Conservation (phyloP, 352 stramenopile species). For the Globisporangium spiculum region DNA sequence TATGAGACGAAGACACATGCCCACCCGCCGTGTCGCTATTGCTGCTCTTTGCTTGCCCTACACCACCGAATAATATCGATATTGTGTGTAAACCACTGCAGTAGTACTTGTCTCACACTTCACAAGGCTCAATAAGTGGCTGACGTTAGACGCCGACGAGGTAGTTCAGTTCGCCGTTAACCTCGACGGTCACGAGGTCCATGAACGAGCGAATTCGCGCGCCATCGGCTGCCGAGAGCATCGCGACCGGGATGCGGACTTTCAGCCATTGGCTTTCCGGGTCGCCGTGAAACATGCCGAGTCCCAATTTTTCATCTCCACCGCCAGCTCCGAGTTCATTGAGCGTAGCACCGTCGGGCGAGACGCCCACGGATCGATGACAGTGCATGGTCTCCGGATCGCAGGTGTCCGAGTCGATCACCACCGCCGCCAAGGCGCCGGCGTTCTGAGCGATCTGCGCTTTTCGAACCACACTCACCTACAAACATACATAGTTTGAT, state of each 20-base stretch:
- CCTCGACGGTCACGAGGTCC: slow-evolving; percentile 11
- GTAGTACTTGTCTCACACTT: too few species aligned
- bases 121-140: too few species aligned
- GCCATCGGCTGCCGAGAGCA: slow-evolving; percentile 12
- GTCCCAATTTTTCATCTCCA: not conserved
- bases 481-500: too few species aligned
- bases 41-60: too few species aligned
- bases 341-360: not conserved
- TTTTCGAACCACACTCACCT: slow-evolving; percentile 16
- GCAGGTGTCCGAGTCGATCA: slow-evolving; percentile 15
- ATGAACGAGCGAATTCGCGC: slow-evolving; percentile 16
- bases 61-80: too few species aligned
- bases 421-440: slow-evolving; percentile 10
- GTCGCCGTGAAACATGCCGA: slow-evolving; percentile 8
- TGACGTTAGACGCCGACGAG: slow-evolving; percentile 10
- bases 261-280: slow-evolving; percentile 10
- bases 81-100: too few species aligned
- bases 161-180: slow-evolving; percentile 17
- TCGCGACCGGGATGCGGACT: slow-evolving; percentile 13
- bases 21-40: too few species aligned
- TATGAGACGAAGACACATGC: not conserved
- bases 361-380: slow-evolving; percentile 1
- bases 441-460: slow-evolving; percentile 12
- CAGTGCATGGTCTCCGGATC: slow-evolving; percentile 17
- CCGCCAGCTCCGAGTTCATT: not conserved